Conservation (phyloP, 129 eudicot species). For the Cynara cardunculus region DNA sequence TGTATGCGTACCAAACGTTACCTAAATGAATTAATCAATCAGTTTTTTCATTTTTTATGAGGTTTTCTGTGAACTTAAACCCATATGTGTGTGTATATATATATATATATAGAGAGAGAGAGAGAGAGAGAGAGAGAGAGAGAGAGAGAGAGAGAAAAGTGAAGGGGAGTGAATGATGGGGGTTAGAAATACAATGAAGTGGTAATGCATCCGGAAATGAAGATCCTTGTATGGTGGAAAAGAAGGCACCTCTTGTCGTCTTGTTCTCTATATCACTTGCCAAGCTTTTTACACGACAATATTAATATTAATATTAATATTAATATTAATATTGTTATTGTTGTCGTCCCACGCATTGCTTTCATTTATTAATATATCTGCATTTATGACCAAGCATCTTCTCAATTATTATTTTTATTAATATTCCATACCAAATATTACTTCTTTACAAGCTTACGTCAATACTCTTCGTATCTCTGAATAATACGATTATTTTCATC, state of each 20-base stretch:
- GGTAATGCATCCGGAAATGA: slow-evolving; percentile 11
- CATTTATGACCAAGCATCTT: background rate
- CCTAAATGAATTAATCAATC: no score
- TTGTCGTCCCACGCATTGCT: background rate
- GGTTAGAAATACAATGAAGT: background rate
- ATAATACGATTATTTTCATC: no score
- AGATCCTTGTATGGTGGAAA: slow-evolving; percentile 13
- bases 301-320: no score
- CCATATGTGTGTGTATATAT: no score
- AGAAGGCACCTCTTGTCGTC: slow-evolving; percentile 6
- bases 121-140: no score
- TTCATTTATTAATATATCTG: no score
- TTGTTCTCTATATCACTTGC: slow-evolving; percentile 15
- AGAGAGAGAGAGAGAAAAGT: no score
- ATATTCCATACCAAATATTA: background rate
- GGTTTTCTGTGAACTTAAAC: no score
- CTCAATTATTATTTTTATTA: background rate
- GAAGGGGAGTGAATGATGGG: background rate
- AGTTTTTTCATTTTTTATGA: no score
- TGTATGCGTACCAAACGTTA: no score
- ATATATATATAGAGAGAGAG: no score
- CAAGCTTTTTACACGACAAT: slow-evolving; percentile 9
- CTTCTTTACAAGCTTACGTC: background rate
- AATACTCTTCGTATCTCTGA: background rate
- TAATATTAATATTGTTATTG: no score